A percentile compares a stretch with the other conserved stretches of the same genome.
Conservation (phyloP, 2,329 filamentous ascomycete genomes). For the Chaetomiaceae sp. region DNA sequence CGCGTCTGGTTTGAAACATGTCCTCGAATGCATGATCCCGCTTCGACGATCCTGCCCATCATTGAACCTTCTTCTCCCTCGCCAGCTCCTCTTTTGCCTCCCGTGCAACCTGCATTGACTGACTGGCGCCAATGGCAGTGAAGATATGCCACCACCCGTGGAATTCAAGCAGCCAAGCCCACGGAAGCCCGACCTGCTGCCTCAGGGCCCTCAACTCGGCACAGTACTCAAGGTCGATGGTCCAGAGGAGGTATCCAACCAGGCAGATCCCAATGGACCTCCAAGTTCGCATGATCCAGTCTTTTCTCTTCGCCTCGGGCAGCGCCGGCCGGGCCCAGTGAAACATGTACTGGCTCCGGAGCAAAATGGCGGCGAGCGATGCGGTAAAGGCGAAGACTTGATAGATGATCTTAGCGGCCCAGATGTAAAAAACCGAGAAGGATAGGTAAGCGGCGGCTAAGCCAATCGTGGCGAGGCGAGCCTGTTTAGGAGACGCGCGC, state of each 20-base stretch:
- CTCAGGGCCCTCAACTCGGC: conserved; percentile 43
- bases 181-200: conserved; percentile 47
- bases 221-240: conserved; percentile 53
- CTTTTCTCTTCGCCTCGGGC: conserved; percentile 26
- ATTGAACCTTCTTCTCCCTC: not conserved
- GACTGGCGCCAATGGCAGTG: conserved; percentile 51
- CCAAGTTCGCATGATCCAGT: conserved; percentile 30
- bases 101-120: conserved; percentile 36
- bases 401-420: conserved; percentile 40
- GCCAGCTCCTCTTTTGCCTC: conserved; percentile 24
- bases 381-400: conserved; percentile 38
- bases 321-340: conserved; percentile 26
- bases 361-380: conserved; percentile 35
- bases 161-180: conserved; percentile 52
- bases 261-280: conserved; percentile 35
- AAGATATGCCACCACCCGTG: conserved; percentile 63
- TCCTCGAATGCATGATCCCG: too few species aligned
- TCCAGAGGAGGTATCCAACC: conserved; percentile 51
- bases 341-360: conserved; percentile 18
- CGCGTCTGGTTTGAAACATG: too few species aligned
- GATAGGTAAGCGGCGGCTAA: conserved; percentile 40
- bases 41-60: not conserved
- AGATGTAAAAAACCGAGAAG: conserved; percentile 41
- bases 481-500: conserved; percentile 36
- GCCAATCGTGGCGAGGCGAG: conserved; percentile 32